These are phyloP conservation scores for Fusarium globosum DNA, from an alignment of 2,329 filamentous ascomycete species.

Conservation along the genomic window DNA sequence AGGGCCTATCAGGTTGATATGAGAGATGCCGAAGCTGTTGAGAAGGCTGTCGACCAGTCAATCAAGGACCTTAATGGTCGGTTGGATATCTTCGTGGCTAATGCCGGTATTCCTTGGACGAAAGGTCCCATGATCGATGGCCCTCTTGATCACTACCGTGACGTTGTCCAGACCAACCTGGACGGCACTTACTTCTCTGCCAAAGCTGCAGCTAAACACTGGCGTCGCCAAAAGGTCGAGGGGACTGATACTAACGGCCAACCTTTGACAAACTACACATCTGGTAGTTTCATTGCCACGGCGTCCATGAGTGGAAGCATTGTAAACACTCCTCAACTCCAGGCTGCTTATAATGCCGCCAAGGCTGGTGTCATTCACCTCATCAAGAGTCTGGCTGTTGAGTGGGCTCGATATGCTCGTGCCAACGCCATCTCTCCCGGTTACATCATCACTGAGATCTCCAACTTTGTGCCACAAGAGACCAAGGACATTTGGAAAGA, in stretches of 20 bases:
- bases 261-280: conserved; percentile 42
- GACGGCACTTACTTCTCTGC: conserved; percentile 82
- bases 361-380: conserved; percentile 68
- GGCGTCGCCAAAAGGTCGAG: conserved; percentile 73
- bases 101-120: conserved; percentile 79
- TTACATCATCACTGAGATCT: conserved; percentile 49
- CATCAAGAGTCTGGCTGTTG: conserved; percentile 64
- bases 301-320: conserved; percentile 62
- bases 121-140: conserved; percentile 74
- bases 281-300: conserved; percentile 64
- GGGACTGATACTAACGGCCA: conserved; percentile 56
- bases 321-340: conserved; percentile 64
- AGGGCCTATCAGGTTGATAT: conserved; percentile 71
- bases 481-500: conserved; percentile 44
- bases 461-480: conserved; percentile 43
- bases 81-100: conserved; percentile 81
- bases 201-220: conserved; percentile 73
- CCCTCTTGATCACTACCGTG: conserved; percentile 71
- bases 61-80: conserved; percentile 75
- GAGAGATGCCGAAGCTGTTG: conserved; percentile 60
- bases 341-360: conserved; percentile 66
- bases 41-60: conserved; percentile 60
- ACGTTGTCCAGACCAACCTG: conserved; percentile 75
- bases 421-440: conserved; percentile 62
- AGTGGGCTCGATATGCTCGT: conserved; percentile 68